A percentile compares a stretch with the other conserved stretches of the same genome.
Conservation (phyloP, 1,284 basidiomycete genomes). For the Tilletia caries region DNA sequence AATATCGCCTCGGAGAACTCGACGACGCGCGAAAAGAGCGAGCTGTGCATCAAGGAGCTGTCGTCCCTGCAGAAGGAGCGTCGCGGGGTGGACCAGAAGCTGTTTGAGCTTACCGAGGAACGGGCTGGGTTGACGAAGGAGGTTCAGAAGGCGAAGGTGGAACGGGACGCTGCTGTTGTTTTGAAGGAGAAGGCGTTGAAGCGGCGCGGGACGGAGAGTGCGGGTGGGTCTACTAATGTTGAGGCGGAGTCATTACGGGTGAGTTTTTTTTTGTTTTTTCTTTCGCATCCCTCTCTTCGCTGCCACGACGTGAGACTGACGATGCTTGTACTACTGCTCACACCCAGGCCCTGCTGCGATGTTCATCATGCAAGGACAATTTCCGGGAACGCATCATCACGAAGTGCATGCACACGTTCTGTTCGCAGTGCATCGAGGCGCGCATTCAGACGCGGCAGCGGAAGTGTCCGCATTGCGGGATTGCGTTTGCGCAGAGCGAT, state of each 20-base stretch:
- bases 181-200: conserved; percentile 28
- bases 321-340: no score
- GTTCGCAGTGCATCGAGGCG: conserved; percentile 78
- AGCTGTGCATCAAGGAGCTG: conserved; percentile 59
- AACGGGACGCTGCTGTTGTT: conserved; percentile 31
- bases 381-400: conserved; percentile 83
- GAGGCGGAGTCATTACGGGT: conserved; percentile 18
- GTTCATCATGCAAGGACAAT: conserved; percentile 80
- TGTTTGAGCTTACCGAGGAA: conserved; percentile 68
- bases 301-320: no score
- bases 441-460: conserved; percentile 86
- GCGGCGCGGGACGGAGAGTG: conserved; percentile 34
- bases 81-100: background rate
- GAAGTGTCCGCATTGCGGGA: conserved; percentile 88
- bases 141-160: conserved; percentile 62
- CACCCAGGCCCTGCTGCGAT: conserved; percentile 78
- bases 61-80: background rate
- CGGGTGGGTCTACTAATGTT: conserved; percentile 28
- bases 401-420: conserved; percentile 95
- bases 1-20: conserved; percentile 71
- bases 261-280: background rate
- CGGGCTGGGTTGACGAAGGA: conserved; percentile 67
- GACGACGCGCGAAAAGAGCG: conserved; percentile 77
- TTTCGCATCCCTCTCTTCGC: no score
- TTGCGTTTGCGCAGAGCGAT: conserved; percentile 80